Conservation (phyloP, 2,329 filamentous ascomycete species). For the Plenodomus biglobosus region DNA sequence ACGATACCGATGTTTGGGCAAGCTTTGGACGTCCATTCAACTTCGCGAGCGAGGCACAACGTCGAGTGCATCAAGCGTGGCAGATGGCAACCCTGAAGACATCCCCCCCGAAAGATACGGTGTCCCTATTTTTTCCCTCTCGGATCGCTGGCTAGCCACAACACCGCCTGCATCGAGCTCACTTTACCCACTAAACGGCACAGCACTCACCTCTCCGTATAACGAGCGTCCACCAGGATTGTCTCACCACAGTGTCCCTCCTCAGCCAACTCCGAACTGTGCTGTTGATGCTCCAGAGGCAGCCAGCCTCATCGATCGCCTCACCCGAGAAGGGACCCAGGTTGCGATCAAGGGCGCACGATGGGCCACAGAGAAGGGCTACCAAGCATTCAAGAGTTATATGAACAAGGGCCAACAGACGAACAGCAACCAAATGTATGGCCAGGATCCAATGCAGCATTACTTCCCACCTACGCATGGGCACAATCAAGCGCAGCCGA, state of each 20-base stretch:
- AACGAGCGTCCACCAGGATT: constrained; percentile 59
- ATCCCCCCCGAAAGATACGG: constrained; percentile 48
- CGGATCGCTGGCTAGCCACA: constrained; percentile 75
- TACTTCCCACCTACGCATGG: constrained; percentile 79
- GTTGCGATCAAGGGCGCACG: constrained; percentile 73
- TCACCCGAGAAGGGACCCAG: constrained; percentile 78
- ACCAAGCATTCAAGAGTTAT: constrained; percentile 78
- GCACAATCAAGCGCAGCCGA: constrained; percentile 55
- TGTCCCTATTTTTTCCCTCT: constrained; percentile 68
- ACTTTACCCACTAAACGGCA: constrained; percentile 68
- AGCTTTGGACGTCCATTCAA: constrained; percentile 88
- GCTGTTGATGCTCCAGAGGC: constrained; percentile 71
- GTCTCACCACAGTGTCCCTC: constrained; percentile 65
- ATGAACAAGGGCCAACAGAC: constrained; percentile 59
- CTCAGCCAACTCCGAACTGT: constrained; percentile 66
- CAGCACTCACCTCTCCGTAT: constrained; percentile 55
- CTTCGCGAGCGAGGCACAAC: constrained; percentile 42
- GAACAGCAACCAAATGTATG: constrained; percentile 24
- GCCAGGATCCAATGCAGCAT: constrained; percentile 46
- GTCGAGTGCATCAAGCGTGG: constrained; percentile 41
- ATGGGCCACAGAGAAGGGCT: constrained; percentile 75
- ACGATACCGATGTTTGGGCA: constrained; percentile 71
- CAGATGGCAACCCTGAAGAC: constrained; percentile 41
- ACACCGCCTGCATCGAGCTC: constrained; percentile 73
- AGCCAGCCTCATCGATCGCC: constrained; percentile 72